Base-by-base conservation (phyloP, 2,329 filamentous ascomycete genomes). In the Colletotrichum sp. region DNA sequence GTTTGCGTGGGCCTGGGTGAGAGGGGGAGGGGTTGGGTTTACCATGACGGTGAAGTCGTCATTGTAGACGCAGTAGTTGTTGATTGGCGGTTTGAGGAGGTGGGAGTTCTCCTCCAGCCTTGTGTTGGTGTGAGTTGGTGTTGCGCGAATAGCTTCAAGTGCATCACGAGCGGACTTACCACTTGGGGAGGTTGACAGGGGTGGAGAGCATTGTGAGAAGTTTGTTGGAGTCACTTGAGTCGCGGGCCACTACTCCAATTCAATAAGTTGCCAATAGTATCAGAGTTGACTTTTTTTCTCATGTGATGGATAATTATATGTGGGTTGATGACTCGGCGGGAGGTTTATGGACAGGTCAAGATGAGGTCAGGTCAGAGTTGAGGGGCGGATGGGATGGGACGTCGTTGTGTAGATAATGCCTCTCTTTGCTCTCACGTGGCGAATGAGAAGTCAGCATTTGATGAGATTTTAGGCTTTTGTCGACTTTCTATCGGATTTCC, bases 31-130 rank as follows among this genome's bases (percentile, higher is more conserved):
- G 16, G 28, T 21, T 8, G 13, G 15, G 65, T 79, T 67, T 78
- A 93, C 93, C 94, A 97, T 97, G 82, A 97, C 94, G 57, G 94
- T 96, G 75, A 96, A 91, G 81, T 92, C 91, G 71, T 94, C 91
- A 83, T 98, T 94, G 88, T 98, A 98, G 81, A 99, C 95, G 87
- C 96, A 98, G 88, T 97, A 98, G 88, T 99, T 99, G 88, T 98
- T 98, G 82, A 99, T 93, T 2, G 97, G 97, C 0, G 97, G 97
- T 84, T 98, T 92, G 74, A 98, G 92, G 77, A 99, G 93, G 83
- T 99, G 96, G 0, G 94, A 94, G 86, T 99, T 99, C 83, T 96
- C 92, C 81, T 95, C 90, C 55, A 99, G 93, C 96, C 96, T 98
- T 30, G 63, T 30, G n/a, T 77, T 65, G 67, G 34, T 30, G 34